Evolutionary conservation across 805 yeast species (phyloP), one percentile per base, ranked within the genome.

Genomic region (Candida coleopterorum): DNA sequence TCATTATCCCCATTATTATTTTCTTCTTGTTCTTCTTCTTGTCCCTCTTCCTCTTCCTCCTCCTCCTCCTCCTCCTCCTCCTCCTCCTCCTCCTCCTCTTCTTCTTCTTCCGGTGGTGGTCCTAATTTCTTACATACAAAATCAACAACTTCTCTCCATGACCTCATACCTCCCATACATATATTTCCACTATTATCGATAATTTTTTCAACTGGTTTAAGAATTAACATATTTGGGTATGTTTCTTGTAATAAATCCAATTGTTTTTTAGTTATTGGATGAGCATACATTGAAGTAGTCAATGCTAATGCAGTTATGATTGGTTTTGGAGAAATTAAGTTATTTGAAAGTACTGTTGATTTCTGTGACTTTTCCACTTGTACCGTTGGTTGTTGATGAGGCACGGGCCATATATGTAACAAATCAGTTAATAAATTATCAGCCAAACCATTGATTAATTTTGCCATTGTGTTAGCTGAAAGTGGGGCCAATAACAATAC

Each of bases 91-190:
- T 45, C 47, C 9, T 41, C 53, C 2, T 44, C 48, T 11, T 47
- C 51, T n/a, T 49, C 54, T 10, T 39, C 42, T 16, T 40, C 45
- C 10, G 21, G 32, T 2, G 55, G 53, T 21, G 39, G 39, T 6
- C 59, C 59, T 9, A 54, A 36, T 30, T 51, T 53, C 29, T 53
- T 41, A 40, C 41, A 35, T 14, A 53, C 53, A 37, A 47, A 41
- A 29, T 50, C 52, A 18, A 53, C 59, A 27, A 54, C 55, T 32
- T 54, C 59, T 28, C 47, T 34, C 56, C 59, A 54, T 4, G 55
- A 42, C 25, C 58, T 40, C 58, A 54, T 53, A 7, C 59, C 59
- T 3, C 59, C 59, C 59, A 54, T 54, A 7, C 53, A 38, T n/a
- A 54, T 54, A 27, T 52, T 52, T 2, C 59, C 59, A 34, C 52